Base-by-base conservation (phyloP, 192 early-diverging fungal species). In the Martensiomyces pterosporus region DNA sequence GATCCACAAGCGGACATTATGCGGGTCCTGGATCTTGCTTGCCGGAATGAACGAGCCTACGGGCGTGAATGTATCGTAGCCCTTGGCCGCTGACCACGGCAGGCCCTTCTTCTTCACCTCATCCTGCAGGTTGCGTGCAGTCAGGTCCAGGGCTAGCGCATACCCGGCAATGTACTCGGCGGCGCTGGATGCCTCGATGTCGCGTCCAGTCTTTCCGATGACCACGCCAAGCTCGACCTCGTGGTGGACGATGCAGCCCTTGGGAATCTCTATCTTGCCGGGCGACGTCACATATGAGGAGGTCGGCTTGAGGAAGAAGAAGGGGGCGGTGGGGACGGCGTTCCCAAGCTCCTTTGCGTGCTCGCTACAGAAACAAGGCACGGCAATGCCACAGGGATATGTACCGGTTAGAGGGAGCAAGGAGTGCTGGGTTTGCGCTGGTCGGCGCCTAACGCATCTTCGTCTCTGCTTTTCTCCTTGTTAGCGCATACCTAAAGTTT, bases 1-100 rank as follows among this genome's bases (percentile, higher is more conserved):
- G 22, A 93, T 77, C 83, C 82, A 87, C 49, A 94, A 54, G 24
- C 81, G 66, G 13, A 93, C 80, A 42, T 85, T 79, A 49, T 82
- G 67, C 7, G 89, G 85, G 57, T 98, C 84, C 12, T 65, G 52
- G 39, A 95, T 80, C 27, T 53, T 47, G 4, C 52, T 63, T 53
- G 83, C 86, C 14, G 82, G 77, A 42, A 98, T 87, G 39, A 98
- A 88, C 9, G 85, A 80, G 16, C 87, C 83, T 27, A 94, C 74
- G n/a, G 94, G 91, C 3, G 89, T 89, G 48, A 95, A 98, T 4
- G 92, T 92, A 57, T 98, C 95, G 68, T 86, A 94, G 1, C 93
- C 95, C 75, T 98, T 98, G 24, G 95, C 84, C 1, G 81, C 74
- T 17, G 86, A 83, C 95, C 95, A 98, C 15, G 95, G 95, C 29